Base-by-base conservation (phyloP, 2,329 filamentous ascomycete species). In the Chalara sp. region DNA sequence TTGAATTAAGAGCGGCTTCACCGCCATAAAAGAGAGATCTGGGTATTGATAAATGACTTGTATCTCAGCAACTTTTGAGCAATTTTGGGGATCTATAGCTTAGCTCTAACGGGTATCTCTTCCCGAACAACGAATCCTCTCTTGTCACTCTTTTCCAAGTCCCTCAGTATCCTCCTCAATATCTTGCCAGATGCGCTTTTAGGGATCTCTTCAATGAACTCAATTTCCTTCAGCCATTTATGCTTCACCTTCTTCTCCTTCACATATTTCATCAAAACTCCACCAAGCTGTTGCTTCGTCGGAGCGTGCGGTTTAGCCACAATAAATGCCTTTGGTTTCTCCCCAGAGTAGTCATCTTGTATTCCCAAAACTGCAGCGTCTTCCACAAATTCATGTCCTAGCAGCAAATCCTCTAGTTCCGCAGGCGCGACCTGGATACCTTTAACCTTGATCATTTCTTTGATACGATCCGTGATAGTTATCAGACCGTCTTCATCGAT, bases 381-480 rank as follows among this genome's bases (percentile, higher is more conserved):
- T 48, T 75, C 74, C 30, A 86, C 57, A 6, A 58, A 51, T 4
- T 58, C 55, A 44, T 68, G 62, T 5, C 63, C 58, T 5, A 68
- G 51, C 6, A 69, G 56, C 6, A 68, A 43, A n/a, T 67, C 68
- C 55, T 73, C 71, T 2, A 73, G 57, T 58, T 73, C 70, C 0
- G 70, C 69, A 1, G 70, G 71, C 4, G 70, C 70, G 6, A 73
- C 70, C 54, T 71, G 69, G 53, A 67, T 68, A 6, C 69, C 70
- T 21, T 67, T 67, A 13, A 72, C 69, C 57, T 73, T 73, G 53
- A 73, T 72, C 51, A 73, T 64, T 60, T 79, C 84, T 73, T 89
- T 89, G 64, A 82, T 81, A 32, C 86, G 76, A 63, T 89, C 86
- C 8, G 87, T 83, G 52, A 89, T 86, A 65, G 95, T 87, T 40